Evolutionary conservation across 768 basidiomycete genomes (phyloP).

Genomic region (Pleurotus giganteus): DNA sequence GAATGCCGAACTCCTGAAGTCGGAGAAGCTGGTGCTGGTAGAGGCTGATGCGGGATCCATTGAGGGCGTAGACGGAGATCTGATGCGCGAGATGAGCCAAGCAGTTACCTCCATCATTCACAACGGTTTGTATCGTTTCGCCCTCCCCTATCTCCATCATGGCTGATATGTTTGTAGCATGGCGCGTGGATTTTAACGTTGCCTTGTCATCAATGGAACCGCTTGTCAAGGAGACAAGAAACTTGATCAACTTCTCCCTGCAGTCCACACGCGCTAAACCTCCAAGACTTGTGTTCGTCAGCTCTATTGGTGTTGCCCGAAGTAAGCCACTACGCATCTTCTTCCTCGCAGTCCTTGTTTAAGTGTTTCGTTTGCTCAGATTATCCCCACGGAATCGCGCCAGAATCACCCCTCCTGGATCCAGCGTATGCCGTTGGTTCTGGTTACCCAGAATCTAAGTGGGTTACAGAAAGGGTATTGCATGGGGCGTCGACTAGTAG

Average conservation of each 20-base stretch:
- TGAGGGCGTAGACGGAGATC: neutral
- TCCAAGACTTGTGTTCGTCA: conserved; percentile 30
- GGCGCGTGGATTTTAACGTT: conserved; percentile 34
- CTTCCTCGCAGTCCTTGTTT: neutral
- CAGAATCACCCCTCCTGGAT: neutral
- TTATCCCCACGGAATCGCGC: neutral
- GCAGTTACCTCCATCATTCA: conserved; percentile 28
- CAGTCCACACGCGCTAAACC: conserved; percentile 18
- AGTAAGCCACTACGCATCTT: conserved; percentile 19
- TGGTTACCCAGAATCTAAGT: conserved; percentile 42
- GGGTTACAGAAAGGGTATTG: conserved; percentile 36
- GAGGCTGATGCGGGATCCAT: conserved; percentile 12
- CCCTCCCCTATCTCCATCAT: neutral
- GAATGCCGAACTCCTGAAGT: conserved; percentile 14
- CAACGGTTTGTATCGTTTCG: conserved; percentile 21
- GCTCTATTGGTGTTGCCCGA: conserved; percentile 27
- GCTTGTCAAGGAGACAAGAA: conserved; percentile 23
- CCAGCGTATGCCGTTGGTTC: conserved; percentile 15
- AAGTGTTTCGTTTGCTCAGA: neutral
- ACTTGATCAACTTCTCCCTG: conserved; percentile 33
- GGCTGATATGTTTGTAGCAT: conserved; percentile 21
- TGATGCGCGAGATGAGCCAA: conserved; percentile 16
- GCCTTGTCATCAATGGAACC: conserved; percentile 30
- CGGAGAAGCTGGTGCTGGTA: conserved; percentile 16
- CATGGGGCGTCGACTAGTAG: conserved; percentile 16